Conservation (phyloP, 2,329 filamentous ascomycete genomes). For the Magnaporthales sp. region DNA sequence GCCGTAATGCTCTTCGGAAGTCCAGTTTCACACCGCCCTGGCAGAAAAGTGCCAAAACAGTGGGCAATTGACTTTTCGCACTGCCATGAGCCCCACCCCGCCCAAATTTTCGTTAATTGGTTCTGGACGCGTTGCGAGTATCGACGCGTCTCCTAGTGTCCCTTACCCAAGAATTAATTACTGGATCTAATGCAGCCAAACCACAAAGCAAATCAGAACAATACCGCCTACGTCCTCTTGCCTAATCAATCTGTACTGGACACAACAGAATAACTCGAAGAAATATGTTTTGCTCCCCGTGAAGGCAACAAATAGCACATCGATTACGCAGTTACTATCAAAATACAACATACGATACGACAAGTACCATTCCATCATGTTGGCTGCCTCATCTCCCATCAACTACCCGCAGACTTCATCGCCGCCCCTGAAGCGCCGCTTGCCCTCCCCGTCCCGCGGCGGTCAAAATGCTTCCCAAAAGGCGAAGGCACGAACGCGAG, state of each 20-base stretch:
- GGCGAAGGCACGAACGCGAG: slow-evolving; percentile 6
- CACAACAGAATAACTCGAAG: background rate
- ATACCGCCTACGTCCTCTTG: background rate
- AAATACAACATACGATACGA: background rate
- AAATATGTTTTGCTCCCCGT: background rate
- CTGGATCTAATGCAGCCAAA: background rate
- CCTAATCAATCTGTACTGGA: background rate
- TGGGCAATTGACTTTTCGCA: background rate
- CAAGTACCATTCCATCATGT: background rate
- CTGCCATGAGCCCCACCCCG: background rate
- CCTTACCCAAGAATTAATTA: background rate
- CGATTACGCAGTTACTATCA: background rate
- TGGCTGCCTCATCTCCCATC: slow-evolving; percentile 8
- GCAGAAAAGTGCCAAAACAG: background rate
- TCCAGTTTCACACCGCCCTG: background rate
- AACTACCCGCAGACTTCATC: slow-evolving; percentile 7
- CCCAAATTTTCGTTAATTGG: background rate
- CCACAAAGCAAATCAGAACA: background rate
- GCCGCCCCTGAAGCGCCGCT: slow-evolving; percentile 4
- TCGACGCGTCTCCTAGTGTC: background rate
- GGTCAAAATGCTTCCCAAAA: slow-evolving; percentile 1
- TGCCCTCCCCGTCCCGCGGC: slow-evolving; percentile 3
- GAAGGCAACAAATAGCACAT: background rate
- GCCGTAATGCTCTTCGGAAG: background rate
- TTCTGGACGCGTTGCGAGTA: background rate